These are phyloP conservation scores for Phialemoniopsis sp. DNA, from an alignment of 2,329 filamentous ascomycete species.

Conservation along the genomic window DNA sequence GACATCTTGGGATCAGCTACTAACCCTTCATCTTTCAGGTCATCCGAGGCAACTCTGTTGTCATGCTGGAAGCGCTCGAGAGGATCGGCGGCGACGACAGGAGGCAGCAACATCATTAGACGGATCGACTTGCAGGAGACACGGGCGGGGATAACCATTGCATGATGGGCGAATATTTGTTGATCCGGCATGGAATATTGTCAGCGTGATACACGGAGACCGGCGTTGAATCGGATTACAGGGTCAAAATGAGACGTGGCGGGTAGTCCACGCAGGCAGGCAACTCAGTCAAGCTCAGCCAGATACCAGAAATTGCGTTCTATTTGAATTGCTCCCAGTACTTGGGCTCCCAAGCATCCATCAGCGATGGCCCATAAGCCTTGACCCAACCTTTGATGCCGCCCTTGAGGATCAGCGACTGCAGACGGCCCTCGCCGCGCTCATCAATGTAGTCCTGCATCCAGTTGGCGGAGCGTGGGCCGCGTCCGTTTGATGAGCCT, in stretches of 20 bases:
- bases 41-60: conserved; percentile 95
- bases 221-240: not conserved
- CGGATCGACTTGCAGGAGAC: conserved; percentile 1
- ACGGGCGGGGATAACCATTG: not conserved
- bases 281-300: conserved; percentile 1
- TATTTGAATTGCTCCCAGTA: conserved; percentile 19
- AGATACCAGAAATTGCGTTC: conserved; percentile 1
- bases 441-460: conserved; percentile 51
- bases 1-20: not conserved
- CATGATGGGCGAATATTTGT: not conserved
- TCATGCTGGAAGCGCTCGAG: conserved; percentile 87
- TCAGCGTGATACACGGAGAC: too few species aligned
- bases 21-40: conserved; percentile 49
- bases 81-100: conserved; percentile 61
- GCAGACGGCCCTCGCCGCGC: conserved; percentile 32
- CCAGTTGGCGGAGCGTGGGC: conserved; percentile 49
- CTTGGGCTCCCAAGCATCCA: conserved; percentile 46
- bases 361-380: conserved; percentile 37
- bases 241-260: not conserved
- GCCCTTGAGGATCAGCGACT: conserved; percentile 43
- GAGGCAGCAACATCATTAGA: conserved; percentile 22
- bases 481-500: conserved; percentile 48
- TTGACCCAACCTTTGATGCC: conserved; percentile 54
- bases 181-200: too few species aligned
- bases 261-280: not conserved